A percentile compares a stretch with the other conserved stretches of the same genome.
phyloP scores from a whole-genome alignment of 345 rosid genomes.

The Firmiana major region DNA sequence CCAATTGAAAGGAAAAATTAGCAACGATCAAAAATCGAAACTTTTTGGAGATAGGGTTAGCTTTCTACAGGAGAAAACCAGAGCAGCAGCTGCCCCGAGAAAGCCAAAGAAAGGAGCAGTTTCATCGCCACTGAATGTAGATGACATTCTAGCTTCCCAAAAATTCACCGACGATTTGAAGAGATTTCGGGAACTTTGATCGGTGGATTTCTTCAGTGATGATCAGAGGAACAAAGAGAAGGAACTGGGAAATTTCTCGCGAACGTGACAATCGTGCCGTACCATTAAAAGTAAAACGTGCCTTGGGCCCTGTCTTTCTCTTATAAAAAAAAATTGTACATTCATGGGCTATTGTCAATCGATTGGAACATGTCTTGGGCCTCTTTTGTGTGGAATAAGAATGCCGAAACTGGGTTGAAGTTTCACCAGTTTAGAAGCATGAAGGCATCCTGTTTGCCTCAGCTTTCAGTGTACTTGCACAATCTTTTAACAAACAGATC shows the following conservation, averaged over 20 bases:
- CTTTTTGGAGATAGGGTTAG: neutral
- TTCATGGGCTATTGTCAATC: neutral
- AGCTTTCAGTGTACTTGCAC: neutral
- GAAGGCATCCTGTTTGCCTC: neutral
- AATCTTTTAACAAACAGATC: neutral
- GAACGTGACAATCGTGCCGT: neutral
- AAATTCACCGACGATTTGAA: neutral
- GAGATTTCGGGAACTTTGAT: neutral
- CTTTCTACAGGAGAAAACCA: slow-evolving; percentile 34
- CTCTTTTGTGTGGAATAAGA: neutral
- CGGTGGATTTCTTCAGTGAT: slow-evolving; percentile 6
- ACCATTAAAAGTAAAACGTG: too few species aligned
- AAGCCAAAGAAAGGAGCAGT: slow-evolving; percentile 44
- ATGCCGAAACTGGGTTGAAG: too few species aligned
- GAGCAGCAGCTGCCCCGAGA: slow-evolving; percentile 48
- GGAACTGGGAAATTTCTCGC: neutral
- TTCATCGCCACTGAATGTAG: slow-evolving; percentile 47
- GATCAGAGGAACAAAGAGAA: neutral
- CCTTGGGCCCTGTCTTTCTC: neutral
- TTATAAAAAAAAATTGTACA: neutral
- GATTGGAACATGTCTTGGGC: neutral
- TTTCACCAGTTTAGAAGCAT: too few species aligned
- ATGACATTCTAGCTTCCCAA: slow-evolving; percentile 5
- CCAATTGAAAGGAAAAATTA: neutral
- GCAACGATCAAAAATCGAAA: neutral